Evolutionary conservation across 352 stramenopile genomes (phyloP), one percentile per base, ranked within the genome.

Genomic region (Phytophthora syringae): DNA sequence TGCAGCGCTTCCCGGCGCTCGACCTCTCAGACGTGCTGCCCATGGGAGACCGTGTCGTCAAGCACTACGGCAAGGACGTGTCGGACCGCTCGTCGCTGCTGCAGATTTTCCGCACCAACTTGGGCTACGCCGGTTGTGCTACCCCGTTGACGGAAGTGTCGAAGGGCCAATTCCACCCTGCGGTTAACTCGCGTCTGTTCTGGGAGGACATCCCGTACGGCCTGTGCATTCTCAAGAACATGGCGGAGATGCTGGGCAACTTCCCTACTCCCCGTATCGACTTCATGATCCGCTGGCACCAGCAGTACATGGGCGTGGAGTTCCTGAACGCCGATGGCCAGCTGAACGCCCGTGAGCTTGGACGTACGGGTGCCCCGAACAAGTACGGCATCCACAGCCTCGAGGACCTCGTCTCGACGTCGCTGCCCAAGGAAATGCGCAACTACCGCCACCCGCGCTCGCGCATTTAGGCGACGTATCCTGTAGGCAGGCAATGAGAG

Each of bases 251-350:
- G 82, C 78, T 96, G 51, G 92, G 90, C 64, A 97, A 98, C 73
- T 97, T 98, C 63, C 92, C 92, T 10, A 97, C 90, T 47, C 92
- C 92, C 12, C 88, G 88, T 52, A 97, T 98, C 36, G 89, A 97
- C 78, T 97, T 97, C 49, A 96, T 98, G 80, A 98, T 98, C 70
- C 86, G 90, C 45, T 98, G 92, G 92, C 91, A 98, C 77, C 92
- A 98, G 80, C 84, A 93, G 70, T 80, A 88, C 76, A 98, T 98
- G 92, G 84, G 74, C 43, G 85, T 97, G 39, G 79, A 86, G 39
- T 98, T 97, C 77, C 67, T 98, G 21, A 86, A 79, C 50, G 56
- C 83, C 2, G 90, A 98, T 55, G 89, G 89, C 28, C 89, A 97
- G 68, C 79, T 98, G 36, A 98, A 97, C 58, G 82, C 92, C 34